Conservation (phyloP, 805 yeast genomes). For the Komagataella phaffii region DNA sequence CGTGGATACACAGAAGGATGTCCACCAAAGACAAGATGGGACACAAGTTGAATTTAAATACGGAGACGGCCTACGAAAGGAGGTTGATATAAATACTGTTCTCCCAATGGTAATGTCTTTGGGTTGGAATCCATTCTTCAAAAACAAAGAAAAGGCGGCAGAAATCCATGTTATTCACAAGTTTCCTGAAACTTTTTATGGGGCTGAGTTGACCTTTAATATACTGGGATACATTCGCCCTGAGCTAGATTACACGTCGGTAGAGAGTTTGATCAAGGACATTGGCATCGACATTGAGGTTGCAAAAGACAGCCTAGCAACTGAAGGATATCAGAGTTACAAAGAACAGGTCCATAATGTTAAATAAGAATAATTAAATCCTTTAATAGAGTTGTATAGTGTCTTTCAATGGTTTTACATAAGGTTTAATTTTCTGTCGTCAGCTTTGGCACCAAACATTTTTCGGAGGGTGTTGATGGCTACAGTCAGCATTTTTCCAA, state of each 20-base stretch:
- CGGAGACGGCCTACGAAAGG: conserved; percentile 34
- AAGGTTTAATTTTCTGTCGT: conserved; percentile 15
- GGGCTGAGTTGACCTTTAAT: conserved; percentile 55
- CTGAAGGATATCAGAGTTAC: conserved; percentile 22
- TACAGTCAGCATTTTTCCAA: conserved; percentile 21
- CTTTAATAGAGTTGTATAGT: background rate
- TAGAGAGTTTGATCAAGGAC: conserved; percentile 74
- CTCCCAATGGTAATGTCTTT: conserved; percentile 90
- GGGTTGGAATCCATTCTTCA: conserved; percentile 91
- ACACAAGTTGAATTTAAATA: conserved; percentile 41
- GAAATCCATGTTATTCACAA: conserved; percentile 74
- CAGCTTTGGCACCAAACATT: conserved; percentile 13
- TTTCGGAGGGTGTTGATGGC: conserved; percentile 19
- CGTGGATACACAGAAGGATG: background rate
- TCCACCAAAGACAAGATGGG: conserved; percentile 18
- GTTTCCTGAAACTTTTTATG: conserved; percentile 62
- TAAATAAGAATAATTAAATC: background rate
- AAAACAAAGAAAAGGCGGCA: conserved; percentile 68
- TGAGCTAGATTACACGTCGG: conserved; percentile 72
- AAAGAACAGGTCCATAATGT: background rate
- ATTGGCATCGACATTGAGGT: conserved; percentile 68
- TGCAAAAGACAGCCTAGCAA: conserved; percentile 36
- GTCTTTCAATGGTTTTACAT: conserved; percentile 8
- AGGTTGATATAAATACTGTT: conserved; percentile 26
- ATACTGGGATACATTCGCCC: conserved; percentile 88